Percentiles rank a stretch among this genome's conserved stretches.
Evolutionary conservation across 176 grass and related monocot species (phyloP).

Genomic region (Urochloa ruziziensis): DNA sequence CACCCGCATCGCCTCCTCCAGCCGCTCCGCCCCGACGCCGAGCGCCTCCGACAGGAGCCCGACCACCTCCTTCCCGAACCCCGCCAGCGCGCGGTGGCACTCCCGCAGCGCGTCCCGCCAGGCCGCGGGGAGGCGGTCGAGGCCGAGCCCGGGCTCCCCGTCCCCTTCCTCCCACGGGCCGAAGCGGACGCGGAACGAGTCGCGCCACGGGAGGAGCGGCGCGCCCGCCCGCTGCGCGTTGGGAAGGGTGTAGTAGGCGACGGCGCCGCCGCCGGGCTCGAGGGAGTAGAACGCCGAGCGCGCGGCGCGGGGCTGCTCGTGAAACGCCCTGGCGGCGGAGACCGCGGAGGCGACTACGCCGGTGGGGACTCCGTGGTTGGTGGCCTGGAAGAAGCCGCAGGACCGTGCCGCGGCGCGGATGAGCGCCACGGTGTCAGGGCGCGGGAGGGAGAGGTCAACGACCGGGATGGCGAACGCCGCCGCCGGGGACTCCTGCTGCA

Average conservation of each 20-base stretch:
- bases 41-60: too few relatives aligned
- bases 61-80: too few relatives aligned
- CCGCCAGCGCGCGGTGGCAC: too few relatives aligned
- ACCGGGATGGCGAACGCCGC: background rate
- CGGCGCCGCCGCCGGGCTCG: background rate
- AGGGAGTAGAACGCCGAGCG: slow-evolving; percentile 36
- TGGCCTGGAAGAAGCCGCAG: slow-evolving; percentile 51
- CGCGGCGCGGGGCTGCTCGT: slow-evolving; percentile 31
- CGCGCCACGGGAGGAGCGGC: too few relatives aligned
- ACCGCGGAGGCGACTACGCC: slow-evolving; percentile 17
- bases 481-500: too few relatives aligned
- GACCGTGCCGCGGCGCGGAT: slow-evolving; percentile 33
- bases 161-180: too few relatives aligned
- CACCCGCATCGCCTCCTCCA: slow-evolving; percentile 18
- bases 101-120: too few relatives aligned
- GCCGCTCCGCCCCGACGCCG: too few relatives aligned
- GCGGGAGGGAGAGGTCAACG: slow-evolving; percentile 28
- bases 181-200: too few relatives aligned
- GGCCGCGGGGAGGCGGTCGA: too few relatives aligned
- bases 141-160: background rate
- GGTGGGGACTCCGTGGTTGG: slow-evolving; percentile 33
- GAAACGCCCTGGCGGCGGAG: slow-evolving; percentile 36
- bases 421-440: background rate
- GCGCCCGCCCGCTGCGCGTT: background rate
- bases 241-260: slow-evolving; percentile 45